Conservation (phyloP, 139 green algal genomes). For the Micractinium sp. region DNA sequence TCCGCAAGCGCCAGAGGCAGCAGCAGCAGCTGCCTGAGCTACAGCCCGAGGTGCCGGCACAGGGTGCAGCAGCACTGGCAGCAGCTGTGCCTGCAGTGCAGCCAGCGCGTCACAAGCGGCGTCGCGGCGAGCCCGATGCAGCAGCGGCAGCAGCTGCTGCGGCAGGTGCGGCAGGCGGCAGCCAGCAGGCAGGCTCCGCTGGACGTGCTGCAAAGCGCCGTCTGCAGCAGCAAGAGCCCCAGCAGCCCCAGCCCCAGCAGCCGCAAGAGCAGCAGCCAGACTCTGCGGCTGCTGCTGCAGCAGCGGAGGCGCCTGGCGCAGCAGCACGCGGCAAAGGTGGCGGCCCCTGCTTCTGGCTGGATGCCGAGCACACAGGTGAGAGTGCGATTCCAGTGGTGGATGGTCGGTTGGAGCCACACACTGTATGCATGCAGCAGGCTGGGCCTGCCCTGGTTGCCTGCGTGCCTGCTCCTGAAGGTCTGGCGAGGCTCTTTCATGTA, state of each 20-base stretch:
- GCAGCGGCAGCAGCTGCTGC: neutral
- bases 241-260: neutral
- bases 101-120: neutral
- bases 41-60: neutral
- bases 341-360: neutral
- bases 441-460: neutral
- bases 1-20: neutral
- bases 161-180: neutral
- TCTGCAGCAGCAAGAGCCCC: neutral
- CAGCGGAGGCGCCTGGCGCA: neutral
- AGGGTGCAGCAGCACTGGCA: neutral
- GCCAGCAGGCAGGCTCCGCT: neutral
- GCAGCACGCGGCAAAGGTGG: slow-evolving; percentile 5
- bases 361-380: neutral
- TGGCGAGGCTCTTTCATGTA: no score
- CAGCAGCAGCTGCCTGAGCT: neutral
- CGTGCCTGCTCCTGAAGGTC: neutral
- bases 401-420: neutral
- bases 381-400: no score
- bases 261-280: neutral
- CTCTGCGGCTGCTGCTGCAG: neutral
- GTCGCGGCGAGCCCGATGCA: neutral
- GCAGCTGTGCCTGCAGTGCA: neutral
- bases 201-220: neutral
- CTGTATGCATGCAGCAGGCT: neutral